These are phyloP conservation scores for Tetrahymena malaccensis DNA, from an alignment of 73 alveolate genomes.

Conservation along the genomic window DNA sequence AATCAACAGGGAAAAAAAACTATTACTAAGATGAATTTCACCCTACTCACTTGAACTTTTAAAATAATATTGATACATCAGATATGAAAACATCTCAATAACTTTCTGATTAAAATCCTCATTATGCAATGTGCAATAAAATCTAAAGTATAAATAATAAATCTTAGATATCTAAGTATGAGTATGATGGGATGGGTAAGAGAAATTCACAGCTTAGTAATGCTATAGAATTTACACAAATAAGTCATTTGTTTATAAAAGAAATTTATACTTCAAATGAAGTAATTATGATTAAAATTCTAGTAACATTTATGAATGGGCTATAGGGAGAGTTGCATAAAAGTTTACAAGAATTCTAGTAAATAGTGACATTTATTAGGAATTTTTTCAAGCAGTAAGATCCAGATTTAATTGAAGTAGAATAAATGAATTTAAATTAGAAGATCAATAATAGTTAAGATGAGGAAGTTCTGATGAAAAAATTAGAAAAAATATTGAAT, in stretches of 20 bases:
- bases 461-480: neutral
- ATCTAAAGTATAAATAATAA: too few relatives aligned
- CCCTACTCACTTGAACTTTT: neutral
- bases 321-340: neutral
- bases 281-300: neutral
- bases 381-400: neutral
- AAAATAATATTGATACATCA: neutral
- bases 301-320: neutral
- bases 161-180: neutral
- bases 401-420: neutral
- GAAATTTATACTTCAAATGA: neutral
- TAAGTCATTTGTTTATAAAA: neutral
- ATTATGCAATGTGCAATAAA: neutral
- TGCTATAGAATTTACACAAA: neutral
- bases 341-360: neutral
- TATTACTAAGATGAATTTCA: neutral
- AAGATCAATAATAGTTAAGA: neutral
- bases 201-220: neutral
- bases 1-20: neutral
- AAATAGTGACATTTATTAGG: neutral
- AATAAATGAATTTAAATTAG: neutral
- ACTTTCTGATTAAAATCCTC: neutral
- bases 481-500: neutral
- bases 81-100: neutral
- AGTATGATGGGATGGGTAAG: neutral